phyloP scores from a whole-genome alignment of 1,284 basidiomycete genomes.

The Irpex lacteus region DNA sequence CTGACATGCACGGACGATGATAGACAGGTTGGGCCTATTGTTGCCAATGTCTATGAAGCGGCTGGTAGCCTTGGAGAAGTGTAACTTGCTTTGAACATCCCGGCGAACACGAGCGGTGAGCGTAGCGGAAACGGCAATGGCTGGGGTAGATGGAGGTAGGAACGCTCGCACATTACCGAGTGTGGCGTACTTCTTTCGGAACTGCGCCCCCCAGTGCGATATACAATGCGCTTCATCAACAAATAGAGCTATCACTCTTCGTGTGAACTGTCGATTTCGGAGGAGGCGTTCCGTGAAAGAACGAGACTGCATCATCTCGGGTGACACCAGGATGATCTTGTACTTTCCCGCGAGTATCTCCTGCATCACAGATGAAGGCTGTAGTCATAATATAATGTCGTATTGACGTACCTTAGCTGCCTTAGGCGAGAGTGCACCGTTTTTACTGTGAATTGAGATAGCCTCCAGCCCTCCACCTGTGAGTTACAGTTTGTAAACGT shows the following conservation, averaged over 20 bases:
- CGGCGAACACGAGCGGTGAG: slow-evolving; percentile 8
- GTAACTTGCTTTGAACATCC: slow-evolving; percentile 4
- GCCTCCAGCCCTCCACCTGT: slow-evolving; percentile 25
- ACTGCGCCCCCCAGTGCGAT: slow-evolving; percentile 24
- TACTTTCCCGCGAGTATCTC: slow-evolving; percentile 28
- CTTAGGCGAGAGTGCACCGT: slow-evolving; percentile 23
- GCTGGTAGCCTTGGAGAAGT: too few relatives aligned
- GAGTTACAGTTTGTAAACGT: slow-evolving; percentile 26
- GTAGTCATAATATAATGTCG: too few relatives aligned
- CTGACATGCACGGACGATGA: too few relatives aligned
- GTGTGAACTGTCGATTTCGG: background rate
- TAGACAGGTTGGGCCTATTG: too few relatives aligned
- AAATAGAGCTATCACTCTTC: slow-evolving; percentile 17
- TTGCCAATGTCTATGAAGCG: too few relatives aligned
- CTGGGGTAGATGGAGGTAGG: slow-evolving; percentile 12
- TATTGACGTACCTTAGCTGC: slow-evolving; percentile 20
- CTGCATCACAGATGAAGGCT: slow-evolving; percentile 20
- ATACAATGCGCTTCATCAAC: slow-evolving; percentile 34
- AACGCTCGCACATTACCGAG: slow-evolving; percentile 16
- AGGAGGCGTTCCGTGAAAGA: background rate
- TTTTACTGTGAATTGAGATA: slow-evolving; percentile 32
- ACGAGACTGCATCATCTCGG: background rate
- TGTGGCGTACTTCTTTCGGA: slow-evolving; percentile 16
- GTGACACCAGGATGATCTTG: background rate
- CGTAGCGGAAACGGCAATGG: slow-evolving; percentile 19